phyloP scores from a whole-genome alignment of 352 stramenopile genomes.

The Peronospora belbahrii region DNA sequence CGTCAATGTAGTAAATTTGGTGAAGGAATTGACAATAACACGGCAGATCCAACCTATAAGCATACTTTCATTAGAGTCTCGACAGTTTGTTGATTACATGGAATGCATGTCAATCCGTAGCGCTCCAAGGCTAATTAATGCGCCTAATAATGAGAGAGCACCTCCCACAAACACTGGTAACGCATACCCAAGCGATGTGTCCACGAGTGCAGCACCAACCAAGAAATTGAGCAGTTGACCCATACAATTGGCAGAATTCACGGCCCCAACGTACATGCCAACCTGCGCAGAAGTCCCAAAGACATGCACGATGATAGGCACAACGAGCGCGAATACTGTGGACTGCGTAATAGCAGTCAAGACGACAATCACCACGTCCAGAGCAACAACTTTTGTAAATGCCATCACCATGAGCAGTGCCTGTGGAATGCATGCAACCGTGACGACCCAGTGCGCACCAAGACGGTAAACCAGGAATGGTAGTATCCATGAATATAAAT shows the following conservation, averaged over 20 bases:
- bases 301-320: slow-evolving; percentile 60
- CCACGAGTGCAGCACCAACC: slow-evolving; percentile 44
- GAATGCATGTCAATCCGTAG: slow-evolving; percentile 74
- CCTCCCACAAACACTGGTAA: slow-evolving; percentile 64
- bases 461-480: slow-evolving; percentile 38
- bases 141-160: slow-evolving; percentile 47
- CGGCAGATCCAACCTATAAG: too few species aligned
- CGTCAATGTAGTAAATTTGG: background rate
- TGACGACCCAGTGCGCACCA: slow-evolving; percentile 36
- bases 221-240: slow-evolving; percentile 71
- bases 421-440: slow-evolving; percentile 37
- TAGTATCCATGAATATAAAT: slow-evolving; percentile 42
- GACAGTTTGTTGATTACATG: slow-evolving; percentile 30
- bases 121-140: slow-evolving; percentile 49
- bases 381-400: slow-evolving; percentile 30
- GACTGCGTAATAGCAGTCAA: slow-evolving; percentile 42
- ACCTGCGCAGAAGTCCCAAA: slow-evolving; percentile 45
- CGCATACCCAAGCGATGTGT: slow-evolving; percentile 52
- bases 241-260: slow-evolving; percentile 70
- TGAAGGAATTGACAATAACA: background rate
- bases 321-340: slow-evolving; percentile 58
- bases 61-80: background rate
- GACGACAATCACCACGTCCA: slow-evolving; percentile 46
- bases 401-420: slow-evolving; percentile 45
- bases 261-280: slow-evolving; percentile 62